A percentile compares a stretch with the other conserved stretches of the same genome.
These are phyloP conservation scores for Penicilliopsis zonata DNA, from an alignment of 495 filamentous ascomycete species.

Conservation along the genomic window DNA sequence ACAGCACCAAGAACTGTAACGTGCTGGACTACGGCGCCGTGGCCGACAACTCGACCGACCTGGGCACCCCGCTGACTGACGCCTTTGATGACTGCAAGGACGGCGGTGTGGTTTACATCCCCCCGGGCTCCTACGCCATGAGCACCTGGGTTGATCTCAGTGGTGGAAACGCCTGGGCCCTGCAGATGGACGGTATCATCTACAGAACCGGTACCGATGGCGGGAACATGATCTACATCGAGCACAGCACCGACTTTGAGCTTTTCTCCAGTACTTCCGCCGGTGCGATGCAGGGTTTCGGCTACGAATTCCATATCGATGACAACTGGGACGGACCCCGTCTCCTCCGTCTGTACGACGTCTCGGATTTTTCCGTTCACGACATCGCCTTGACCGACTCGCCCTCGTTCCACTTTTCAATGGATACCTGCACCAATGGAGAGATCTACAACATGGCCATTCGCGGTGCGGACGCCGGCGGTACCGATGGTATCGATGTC, in stretches of 20 bases:
- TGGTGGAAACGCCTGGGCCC: slow-evolving; percentile 26
- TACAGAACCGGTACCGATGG: slow-evolving; percentile 28
- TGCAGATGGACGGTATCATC: slow-evolving; percentile 39
- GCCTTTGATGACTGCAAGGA: slow-evolving; percentile 35
- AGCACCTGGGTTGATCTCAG: slow-evolving; percentile 23
- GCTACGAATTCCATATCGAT: slow-evolving; percentile 28
- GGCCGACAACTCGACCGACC: slow-evolving; percentile 31
- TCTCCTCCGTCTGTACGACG: slow-evolving; percentile 26
- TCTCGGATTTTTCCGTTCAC: slow-evolving; percentile 36
- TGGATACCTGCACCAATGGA: slow-evolving; percentile 35
- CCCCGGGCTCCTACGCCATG: slow-evolving; percentile 22
- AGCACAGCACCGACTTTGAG: slow-evolving; percentile 37
- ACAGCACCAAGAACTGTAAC: slow-evolving; percentile 14
- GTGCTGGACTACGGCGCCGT: slow-evolving; percentile 11
- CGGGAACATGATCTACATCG: slow-evolving; percentile 40
- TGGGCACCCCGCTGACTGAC: slow-evolving; percentile 29
- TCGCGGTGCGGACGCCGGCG: slow-evolving; percentile 34
- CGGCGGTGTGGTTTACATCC: slow-evolving; percentile 25
- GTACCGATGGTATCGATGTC: slow-evolving; percentile 39
- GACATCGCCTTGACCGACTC: slow-evolving; percentile 40
- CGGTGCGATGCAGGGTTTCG: slow-evolving; percentile 40
- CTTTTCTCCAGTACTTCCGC: slow-evolving; percentile 33
- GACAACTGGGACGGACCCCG: slow-evolving; percentile 15
- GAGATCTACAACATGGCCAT: slow-evolving; percentile 44
- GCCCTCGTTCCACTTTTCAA: slow-evolving; percentile 34